phyloP scores from a whole-genome alignment of 1,139 yeast genomes.

The Candida dubliniensis region DNA sequence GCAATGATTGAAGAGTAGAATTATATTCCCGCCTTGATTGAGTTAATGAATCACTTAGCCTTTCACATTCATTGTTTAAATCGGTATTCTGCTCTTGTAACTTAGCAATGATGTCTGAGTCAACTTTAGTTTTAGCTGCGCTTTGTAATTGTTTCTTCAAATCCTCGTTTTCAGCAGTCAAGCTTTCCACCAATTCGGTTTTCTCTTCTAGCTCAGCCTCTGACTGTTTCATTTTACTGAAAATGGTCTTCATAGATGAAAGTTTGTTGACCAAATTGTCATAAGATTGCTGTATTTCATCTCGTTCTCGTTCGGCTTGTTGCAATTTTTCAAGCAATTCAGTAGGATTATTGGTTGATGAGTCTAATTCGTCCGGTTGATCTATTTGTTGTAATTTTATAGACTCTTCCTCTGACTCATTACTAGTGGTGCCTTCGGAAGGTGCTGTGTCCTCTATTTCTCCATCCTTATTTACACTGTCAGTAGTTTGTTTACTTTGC shows the following conservation, averaged over 20 bases:
- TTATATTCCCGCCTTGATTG: slow-evolving; percentile 48
- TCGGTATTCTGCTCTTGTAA: slow-evolving; percentile 47
- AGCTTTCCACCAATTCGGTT: slow-evolving; percentile 37
- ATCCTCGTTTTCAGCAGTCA: slow-evolving; percentile 32
- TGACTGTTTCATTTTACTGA: slow-evolving; percentile 73
- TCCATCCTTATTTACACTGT: neutral
- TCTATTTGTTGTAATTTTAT: neutral
- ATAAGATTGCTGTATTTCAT: slow-evolving; percentile 68
- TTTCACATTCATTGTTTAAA: slow-evolving; percentile 67
- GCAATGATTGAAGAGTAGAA: slow-evolving; percentile 38
- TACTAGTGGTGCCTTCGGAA: neutral
- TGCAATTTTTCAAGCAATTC: slow-evolving; percentile 9
- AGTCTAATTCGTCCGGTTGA: neutral
- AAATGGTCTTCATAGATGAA: slow-evolving; percentile 76
- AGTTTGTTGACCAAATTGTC: slow-evolving; percentile 72
- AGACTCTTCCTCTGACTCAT: neutral
- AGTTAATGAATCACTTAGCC: slow-evolving; percentile 52
- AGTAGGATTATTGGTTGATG: slow-evolving; percentile 1
- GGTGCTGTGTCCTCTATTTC: neutral
- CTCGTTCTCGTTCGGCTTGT: slow-evolving; percentile 49
- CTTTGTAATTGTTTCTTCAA: slow-evolving; percentile 16
- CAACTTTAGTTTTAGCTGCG: slow-evolving; percentile 20
- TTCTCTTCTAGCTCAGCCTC: slow-evolving; percentile 67
- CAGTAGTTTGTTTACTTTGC: neutral
- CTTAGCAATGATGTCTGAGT: slow-evolving; percentile 21